Conservation (phyloP, 495 filamentous ascomycete genomes). For the Neurospora tetraspora region DNA sequence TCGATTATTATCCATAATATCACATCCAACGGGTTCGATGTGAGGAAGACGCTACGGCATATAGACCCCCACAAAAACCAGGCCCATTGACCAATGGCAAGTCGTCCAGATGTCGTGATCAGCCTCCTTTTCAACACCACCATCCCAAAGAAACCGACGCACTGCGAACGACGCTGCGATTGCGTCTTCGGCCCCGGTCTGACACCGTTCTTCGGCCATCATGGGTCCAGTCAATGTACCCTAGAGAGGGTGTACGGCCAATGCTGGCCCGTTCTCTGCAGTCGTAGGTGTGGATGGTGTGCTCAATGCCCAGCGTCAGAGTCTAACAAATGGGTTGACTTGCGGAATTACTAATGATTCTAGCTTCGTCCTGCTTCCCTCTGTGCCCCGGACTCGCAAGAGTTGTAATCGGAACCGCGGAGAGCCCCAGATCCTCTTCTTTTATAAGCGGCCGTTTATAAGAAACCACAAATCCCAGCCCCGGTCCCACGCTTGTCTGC, state of each 20-base stretch:
- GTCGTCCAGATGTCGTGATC: constrained; percentile 25
- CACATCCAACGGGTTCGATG: too few species aligned
- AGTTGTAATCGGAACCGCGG: neutral
- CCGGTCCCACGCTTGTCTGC: neutral
- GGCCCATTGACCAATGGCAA: constrained; percentile 19
- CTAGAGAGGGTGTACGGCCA: neutral
- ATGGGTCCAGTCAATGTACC: neutral
- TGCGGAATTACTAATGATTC: constrained; percentile 18
- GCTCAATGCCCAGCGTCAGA: neutral
- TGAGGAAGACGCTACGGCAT: neutral
- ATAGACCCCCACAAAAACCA: constrained; percentile 17
- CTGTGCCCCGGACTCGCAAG: neutral
- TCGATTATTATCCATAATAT: too few species aligned
- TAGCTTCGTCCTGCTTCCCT: neutral
- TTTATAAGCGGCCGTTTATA: neutral
- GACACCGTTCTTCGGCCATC: neutral
- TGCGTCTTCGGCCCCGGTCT: constrained; percentile 9
- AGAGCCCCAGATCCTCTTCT: neutral
- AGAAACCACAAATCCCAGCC: neutral
- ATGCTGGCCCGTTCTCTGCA: neutral
- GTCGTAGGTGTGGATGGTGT: neutral
- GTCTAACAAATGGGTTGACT: neutral
- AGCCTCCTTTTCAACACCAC: constrained; percentile 24
- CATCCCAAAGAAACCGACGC: constrained; percentile 10
- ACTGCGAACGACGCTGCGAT: constrained; percentile 6